Conservation (phyloP, 2,329 filamentous ascomycete species). For the Coniella vitis region DNA sequence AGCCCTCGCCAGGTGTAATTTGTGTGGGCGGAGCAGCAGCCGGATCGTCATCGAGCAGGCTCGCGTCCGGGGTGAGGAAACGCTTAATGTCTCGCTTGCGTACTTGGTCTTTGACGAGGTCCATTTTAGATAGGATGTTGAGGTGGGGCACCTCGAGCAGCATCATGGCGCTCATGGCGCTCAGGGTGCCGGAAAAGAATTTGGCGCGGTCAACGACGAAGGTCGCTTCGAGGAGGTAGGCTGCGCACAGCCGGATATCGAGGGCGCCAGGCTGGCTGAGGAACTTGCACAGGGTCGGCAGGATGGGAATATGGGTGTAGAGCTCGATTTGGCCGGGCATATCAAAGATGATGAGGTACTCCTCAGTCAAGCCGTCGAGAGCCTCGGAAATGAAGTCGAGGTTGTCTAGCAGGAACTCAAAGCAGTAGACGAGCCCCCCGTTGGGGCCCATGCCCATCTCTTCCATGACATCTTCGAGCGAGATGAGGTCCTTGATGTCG, state of each 20-base stretch:
- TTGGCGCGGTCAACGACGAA: conserved; percentile 95
- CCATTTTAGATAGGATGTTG: conserved; percentile 97
- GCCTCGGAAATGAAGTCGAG: conserved; percentile 85
- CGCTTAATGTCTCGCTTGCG: conserved; percentile 82
- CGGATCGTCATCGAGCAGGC: conserved; percentile 74
- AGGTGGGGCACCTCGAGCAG: conserved; percentile 97
- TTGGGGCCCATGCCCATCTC: conserved; percentile 87
- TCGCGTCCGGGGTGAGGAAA: conserved; percentile 81
- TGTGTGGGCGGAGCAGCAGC: conserved; percentile 38
- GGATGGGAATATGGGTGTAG: conserved; percentile 91
- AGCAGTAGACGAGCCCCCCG: conserved; percentile 90
- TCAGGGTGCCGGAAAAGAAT: conserved; percentile 92
- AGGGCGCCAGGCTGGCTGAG: conserved; percentile 72
- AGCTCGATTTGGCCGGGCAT: conserved; percentile 99
- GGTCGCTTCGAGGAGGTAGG: conserved; percentile 90
- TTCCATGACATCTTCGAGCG: conserved; percentile 93
- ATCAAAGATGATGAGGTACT: conserved; percentile 96
- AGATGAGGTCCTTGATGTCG: conserved; percentile 93
- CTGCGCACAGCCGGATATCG: conserved; percentile 86
- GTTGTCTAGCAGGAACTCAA: conserved; percentile 92
- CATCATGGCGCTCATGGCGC: conserved; percentile 98
- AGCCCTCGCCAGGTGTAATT: conserved; percentile 37
- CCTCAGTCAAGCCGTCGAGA: conserved; percentile 79
- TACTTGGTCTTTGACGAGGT: conserved; percentile 85
- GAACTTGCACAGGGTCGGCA: conserved; percentile 77